Percentiles rank a stretch among this genome's conserved stretches.
These are phyloP conservation scores for Medicago arabica DNA, from an alignment of 306 rosid genomes.

Conservation along the genomic window DNA sequence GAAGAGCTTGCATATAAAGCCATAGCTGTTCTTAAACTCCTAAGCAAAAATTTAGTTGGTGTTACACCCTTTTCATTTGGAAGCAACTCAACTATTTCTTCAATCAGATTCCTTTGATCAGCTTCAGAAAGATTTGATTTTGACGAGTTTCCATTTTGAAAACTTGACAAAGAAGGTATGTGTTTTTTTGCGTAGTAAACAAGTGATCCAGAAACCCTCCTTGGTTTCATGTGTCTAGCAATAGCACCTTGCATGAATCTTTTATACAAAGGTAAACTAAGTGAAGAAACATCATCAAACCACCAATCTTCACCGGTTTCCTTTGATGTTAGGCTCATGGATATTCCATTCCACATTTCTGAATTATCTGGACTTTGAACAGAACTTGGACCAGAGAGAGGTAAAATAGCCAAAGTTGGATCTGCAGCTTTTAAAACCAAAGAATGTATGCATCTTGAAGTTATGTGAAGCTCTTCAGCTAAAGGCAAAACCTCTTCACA, in stretches of 20 bases:
- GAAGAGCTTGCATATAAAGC: slow-evolving; percentile 62
- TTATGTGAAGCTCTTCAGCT: slow-evolving; percentile 85
- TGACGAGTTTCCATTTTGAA: slow-evolving; percentile 50
- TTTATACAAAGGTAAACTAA: slow-evolving; percentile 64
- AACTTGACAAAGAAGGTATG: slow-evolving; percentile 61
- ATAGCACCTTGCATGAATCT: slow-evolving; percentile 65
- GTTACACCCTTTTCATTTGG: slow-evolving; percentile 65
- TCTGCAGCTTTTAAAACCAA: slow-evolving; percentile 75
- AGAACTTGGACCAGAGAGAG: slow-evolving; percentile 50
- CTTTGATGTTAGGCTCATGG: slow-evolving; percentile 42
- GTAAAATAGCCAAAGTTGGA: slow-evolving; percentile 67
- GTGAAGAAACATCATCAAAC: slow-evolving; percentile 72
- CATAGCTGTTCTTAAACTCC: slow-evolving; percentile 74
- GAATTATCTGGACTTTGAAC: slow-evolving; percentile 54
- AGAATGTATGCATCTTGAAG: slow-evolving; percentile 78
- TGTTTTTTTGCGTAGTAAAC: slow-evolving; percentile 74
- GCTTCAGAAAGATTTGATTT: slow-evolving; percentile 56
- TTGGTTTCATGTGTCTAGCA: slow-evolving; percentile 64
- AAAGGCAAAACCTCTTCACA: slow-evolving; percentile 69
- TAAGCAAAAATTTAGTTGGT: slow-evolving; percentile 70
- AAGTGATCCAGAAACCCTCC: slow-evolving; percentile 69
- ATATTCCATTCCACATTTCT: slow-evolving; percentile 79
- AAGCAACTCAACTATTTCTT: slow-evolving; percentile 73
- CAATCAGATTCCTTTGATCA: slow-evolving; percentile 76
- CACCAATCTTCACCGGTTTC: slow-evolving; percentile 83